These are phyloP conservation scores for Corinectria fuckeliana DNA, from an alignment of 2,329 filamentous ascomycete genomes.

Conservation along the genomic window DNA sequence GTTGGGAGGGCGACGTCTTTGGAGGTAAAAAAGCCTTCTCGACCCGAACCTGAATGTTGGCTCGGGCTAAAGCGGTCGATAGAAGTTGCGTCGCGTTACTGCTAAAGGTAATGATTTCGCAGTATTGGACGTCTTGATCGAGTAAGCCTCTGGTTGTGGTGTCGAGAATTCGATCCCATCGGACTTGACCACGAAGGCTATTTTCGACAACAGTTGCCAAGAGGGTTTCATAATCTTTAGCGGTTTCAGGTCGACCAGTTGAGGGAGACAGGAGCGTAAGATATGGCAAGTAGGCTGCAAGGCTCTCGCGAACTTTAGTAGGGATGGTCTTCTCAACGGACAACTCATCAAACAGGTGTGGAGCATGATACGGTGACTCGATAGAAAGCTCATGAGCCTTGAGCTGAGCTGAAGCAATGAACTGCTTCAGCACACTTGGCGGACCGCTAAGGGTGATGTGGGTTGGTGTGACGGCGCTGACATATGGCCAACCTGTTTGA, in stretches of 20 bases:
- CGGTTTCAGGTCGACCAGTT: slow-evolving; percentile 2
- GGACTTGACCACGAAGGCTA: slow-evolving; percentile 18
- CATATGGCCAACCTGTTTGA: slow-evolving; percentile 25
- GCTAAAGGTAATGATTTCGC: slow-evolving; percentile 15
- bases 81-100: slow-evolving; percentile 28
- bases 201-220: slow-evolving; percentile 11
- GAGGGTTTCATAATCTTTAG: slow-evolving; percentile 1
- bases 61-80: slow-evolving; percentile 7
- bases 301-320: neutral
- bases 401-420: slow-evolving; percentile 20
- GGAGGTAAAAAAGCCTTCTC: neutral
- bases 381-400: slow-evolving; percentile 27
- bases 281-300: neutral
- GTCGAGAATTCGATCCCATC: slow-evolving; percentile 20
- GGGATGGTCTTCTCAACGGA: neutral
- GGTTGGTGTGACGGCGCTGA: slow-evolving; percentile 34
- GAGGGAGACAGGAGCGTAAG: slow-evolving; percentile 13
- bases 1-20: neutral
- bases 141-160: neutral
- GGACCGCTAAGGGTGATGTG: slow-evolving; percentile 35
- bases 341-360: slow-evolving; percentile 28
- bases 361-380: slow-evolving; percentile 35
- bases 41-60: slow-evolving; percentile 8
- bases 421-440: slow-evolving; percentile 25
- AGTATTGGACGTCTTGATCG: neutral